Evolutionary conservation across 208 protist species (phyloP), one percentile per base, ranked within the genome.

Genomic region (Leishmania braziliensis): DNA sequence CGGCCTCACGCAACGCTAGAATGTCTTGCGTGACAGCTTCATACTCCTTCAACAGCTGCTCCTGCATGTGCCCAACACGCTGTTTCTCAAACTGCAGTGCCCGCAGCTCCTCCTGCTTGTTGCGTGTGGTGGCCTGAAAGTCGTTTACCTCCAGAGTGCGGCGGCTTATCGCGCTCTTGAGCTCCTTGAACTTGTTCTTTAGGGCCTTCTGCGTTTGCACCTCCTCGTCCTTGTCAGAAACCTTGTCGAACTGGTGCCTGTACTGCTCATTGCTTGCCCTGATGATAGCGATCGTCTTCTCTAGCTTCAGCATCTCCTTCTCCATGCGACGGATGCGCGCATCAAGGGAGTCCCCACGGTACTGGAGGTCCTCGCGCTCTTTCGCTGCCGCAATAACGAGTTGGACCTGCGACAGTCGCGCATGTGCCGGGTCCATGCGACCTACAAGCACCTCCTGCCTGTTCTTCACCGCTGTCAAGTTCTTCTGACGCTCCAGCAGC

Each of bases 321-420:
- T 98, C 95, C 71, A 93, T 81, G 70, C 92, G 88, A 53, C 89
- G 88, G 77, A 98, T 95, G 68, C 93, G 79, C 33, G 81, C 74
- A 78, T 98, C 93, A 12, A 97, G 86, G 20, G 88, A 88, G 79
- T 98, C 96, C 51, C 94, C 96, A 73, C 90, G 81, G 71, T 83
- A 85, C 82, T 98, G 96, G 70, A 98, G 90, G 46, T 87, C 86
- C 81, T 98, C 96, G 3, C 95, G 88, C 83, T 97, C 93, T 75
- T 96, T 95, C 26, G 95, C 95, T 0, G 94, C 88, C 56, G 88
- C 82, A 33, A 98, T 91, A 23, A 98, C 88, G 71, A 92, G 92
- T 83, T 98, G 91, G 23, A 94, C 93, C 82, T 98, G 96, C 60
- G 91, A 89, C 48, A 89, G 82, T 1, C 84, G 78, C 51, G 88